A percentile compares a stretch with the other conserved stretches of the same genome.
phyloP scores from a whole-genome alignment of 2,329 filamentous ascomycete genomes.

The Hansfordia pulvinata region DNA sequence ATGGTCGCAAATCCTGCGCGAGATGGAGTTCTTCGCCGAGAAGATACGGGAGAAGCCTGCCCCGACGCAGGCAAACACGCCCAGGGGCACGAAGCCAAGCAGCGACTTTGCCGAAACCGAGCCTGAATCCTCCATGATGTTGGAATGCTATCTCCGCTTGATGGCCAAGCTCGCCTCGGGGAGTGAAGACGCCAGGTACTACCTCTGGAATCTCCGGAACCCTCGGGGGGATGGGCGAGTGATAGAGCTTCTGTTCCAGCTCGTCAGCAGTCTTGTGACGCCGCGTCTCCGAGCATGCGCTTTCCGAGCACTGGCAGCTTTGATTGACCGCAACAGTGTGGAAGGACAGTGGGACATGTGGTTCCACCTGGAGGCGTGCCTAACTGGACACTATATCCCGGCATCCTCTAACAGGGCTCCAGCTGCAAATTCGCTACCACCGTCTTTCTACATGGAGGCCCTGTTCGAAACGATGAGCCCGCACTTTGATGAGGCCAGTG shows the following conservation, averaged over 20 bases:
- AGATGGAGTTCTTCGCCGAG: constrained; percentile 71
- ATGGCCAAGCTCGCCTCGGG: constrained; percentile 70
- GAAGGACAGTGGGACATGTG: constrained; percentile 63
- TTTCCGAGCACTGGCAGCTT: constrained; percentile 62
- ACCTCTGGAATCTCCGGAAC: constrained; percentile 51
- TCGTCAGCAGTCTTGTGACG: constrained; percentile 66
- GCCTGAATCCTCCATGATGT: constrained; percentile 89
- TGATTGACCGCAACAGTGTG: constrained; percentile 62
- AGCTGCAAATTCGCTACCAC: constrained; percentile 14
- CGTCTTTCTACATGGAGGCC: constrained; percentile 35
- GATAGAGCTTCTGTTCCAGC: constrained; percentile 59
- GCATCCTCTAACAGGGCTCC: constrained; percentile 11
- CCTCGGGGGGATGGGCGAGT: no score
- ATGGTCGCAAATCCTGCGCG: constrained; percentile 85
- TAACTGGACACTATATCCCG: constrained; percentile 42
- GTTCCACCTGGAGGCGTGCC: constrained; percentile 67
- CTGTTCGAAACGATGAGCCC: constrained; percentile 63
- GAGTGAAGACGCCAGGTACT: constrained; percentile 58
- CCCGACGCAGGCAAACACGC: constrained; percentile 35
- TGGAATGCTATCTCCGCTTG: constrained; percentile 84
- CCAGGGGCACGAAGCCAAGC: constrained; percentile 46
- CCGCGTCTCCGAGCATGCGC: constrained; percentile 70
- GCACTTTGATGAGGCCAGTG: constrained; percentile 73
- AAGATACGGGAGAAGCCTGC: constrained; percentile 63
- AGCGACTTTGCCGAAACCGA: constrained; percentile 64